Percentiles rank a stretch among this genome's conserved stretches.
Conservation (phyloP, 179 eudicot genomes). For the Spergularia azorica region DNA sequence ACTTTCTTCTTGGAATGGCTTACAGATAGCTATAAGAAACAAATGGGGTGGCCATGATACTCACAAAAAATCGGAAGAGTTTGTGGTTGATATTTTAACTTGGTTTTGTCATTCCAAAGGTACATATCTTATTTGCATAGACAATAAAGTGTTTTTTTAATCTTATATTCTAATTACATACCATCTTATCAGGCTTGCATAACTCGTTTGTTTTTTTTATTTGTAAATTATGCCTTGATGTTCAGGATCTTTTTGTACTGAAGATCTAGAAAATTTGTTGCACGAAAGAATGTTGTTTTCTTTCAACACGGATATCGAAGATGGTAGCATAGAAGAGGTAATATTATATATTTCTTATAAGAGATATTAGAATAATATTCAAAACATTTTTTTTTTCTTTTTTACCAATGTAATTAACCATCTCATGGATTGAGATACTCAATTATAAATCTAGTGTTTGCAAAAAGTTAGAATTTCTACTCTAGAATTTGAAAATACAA, state of each 20-base stretch:
- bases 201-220: not conserved
- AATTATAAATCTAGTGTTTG: too few species aligned
- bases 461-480: too few species aligned
- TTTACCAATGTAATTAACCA: too few species aligned
- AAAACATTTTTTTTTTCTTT: too few species aligned
- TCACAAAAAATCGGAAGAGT: constrained; percentile 30
- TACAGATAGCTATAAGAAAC: constrained; percentile 39
- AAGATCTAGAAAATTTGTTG: constrained; percentile 40
- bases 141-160: too few species aligned
- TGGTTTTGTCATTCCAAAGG: constrained; percentile 36
- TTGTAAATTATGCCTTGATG: not conserved
- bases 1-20: constrained; percentile 37
- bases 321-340: constrained; percentile 54
- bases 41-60: constrained; percentile 47
- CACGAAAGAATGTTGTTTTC: constrained; percentile 41
- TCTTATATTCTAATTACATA: not conserved
- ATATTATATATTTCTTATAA: not conserved
- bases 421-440: too few species aligned
- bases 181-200: too few species aligned
- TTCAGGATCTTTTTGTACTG: constrained; percentile 29
- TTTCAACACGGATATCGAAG: constrained; percentile 47
- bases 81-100: constrained; percentile 34
- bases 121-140: not conserved
- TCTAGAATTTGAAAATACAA: too few species aligned
- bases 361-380: too few species aligned